These are phyloP conservation scores for Paecilomyces variotii DNA, from an alignment of 2,329 filamentous ascomycete species.

Conservation along the genomic window DNA sequence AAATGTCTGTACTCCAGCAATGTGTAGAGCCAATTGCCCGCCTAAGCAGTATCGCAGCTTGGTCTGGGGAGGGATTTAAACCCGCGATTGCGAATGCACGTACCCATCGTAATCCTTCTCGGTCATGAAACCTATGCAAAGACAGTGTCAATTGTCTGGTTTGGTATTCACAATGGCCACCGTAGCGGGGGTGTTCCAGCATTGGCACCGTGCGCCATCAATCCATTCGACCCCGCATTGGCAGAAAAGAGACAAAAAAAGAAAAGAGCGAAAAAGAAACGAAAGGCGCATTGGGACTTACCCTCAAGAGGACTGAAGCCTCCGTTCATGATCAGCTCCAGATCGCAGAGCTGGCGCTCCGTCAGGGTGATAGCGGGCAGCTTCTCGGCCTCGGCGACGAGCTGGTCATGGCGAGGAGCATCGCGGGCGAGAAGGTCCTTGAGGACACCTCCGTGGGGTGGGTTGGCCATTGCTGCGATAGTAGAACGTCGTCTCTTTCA, in stretches of 20 bases:
- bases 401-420: slow-evolving; percentile 69
- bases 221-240: not conserved
- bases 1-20: not conserved
- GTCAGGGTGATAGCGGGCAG: slow-evolving; percentile 77
- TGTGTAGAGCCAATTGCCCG: not conserved
- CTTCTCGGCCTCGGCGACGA: slow-evolving; percentile 73
- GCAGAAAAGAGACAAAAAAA: not conserved
- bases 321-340: slow-evolving; percentile 94
- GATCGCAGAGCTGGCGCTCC: slow-evolving; percentile 94
- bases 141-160: slow-evolving; percentile 3
- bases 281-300: slow-evolving; percentile 37
- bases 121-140: slow-evolving; percentile 75
- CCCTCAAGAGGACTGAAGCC: slow-evolving; percentile 97
- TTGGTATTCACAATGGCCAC: not conserved
- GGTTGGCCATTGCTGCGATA: slow-evolving; percentile 38
- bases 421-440: slow-evolving; percentile 97
- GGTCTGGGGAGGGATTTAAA: not conserved
- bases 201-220: not conserved
- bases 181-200: not conserved
- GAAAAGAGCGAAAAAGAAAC: slow-evolving; percentile 2
- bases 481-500: not conserved
- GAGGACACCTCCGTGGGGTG: slow-evolving; percentile 81
- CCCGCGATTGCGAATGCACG: slow-evolving; percentile 19
- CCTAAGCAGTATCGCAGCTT: not conserved
- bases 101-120: slow-evolving; percentile 95